Base-by-base conservation (phyloP, 805 yeast genomes). In the Hanseniaspora lachancei region DNA sequence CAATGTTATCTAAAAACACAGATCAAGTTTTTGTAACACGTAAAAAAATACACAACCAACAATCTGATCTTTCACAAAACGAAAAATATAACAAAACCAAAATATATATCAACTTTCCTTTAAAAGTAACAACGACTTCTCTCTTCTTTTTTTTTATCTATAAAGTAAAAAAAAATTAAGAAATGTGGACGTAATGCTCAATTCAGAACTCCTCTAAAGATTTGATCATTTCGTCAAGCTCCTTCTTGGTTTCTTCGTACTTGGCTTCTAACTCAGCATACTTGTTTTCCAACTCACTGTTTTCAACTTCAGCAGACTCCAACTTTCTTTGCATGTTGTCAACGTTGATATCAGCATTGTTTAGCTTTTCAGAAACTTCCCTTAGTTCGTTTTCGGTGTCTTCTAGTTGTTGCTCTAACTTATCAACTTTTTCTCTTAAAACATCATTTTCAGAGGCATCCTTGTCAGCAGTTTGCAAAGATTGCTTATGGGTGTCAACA, bases 301-400 rank as follows among this genome's bases (percentile, higher is more conserved):
- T 88, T 76, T 93, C 97, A 62, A 83, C 75, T 75, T 91, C 97
- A 68, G 89, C 78, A 39, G 95, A 86, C 58, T 87, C 78, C 58
- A 91, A 95, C 75, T 85, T 88, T 75, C 95, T 86, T 74, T 89
- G 96, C 71, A 88, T 79, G 72, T 88, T 95, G 74, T 93, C 98
- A 62, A 93, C 91, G 76, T 88, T 88, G 74, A 93, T 81, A 68
- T 93, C 98, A 57, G 95, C 82, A 70, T 88, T 95, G 73, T 96
- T 87, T 71, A 91, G 79, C 75, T 89, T 89, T 67, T 84, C 88
- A 60, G 95, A 88, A 62, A 96, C 86, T 72, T 86, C 95, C 74
- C 88, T 86, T 77, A 89, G 78, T 76, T 86, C 85, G 70, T 81
- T 80, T 71, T 91, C 97, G 59, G 95, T 83, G 66, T 78, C 84